Base-by-base conservation (phyloP, 495 filamentous ascomycete genomes). In the Clohesyomyces aquaticus region DNA sequence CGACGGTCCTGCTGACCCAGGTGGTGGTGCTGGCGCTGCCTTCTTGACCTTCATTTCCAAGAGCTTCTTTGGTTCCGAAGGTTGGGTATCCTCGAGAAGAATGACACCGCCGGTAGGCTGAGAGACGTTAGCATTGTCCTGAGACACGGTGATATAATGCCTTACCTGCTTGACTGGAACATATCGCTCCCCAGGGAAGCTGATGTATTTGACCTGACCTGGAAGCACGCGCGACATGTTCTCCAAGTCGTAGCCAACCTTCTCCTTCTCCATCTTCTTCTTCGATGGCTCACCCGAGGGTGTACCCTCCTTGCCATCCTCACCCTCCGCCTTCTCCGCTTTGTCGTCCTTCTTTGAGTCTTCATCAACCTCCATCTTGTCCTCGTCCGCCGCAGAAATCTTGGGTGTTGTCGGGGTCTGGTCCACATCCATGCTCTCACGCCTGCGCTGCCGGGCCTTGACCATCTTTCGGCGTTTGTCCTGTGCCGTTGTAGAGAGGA, bases 141-240 rank as follows among this genome's bases (percentile, higher is more conserved):
- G n/a, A 19, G 6, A 12, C 9, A 19, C 18, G 18, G 4, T 6
- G 3, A 32, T 21, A 2, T 10, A 6, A 41, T 56, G 67, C 77
- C 83, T 73, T 79, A 94, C 91, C 81, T 95, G 91, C 80, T 98
- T 98, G 51, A 97, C 93, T 27, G 95, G 93, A 81, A 90, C 88
- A 74, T 96, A 98, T 58, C 95, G 85, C 14, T 85, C 85, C 66
- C 89, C 85, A 29, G 81, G 79, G 82, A 98, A 96, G 72, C 84
- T 95, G 72, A 98, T 92, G 73, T 91, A 97, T 77, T 93, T 96
- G 70, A 96, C 82, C 79, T 99, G 95, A 56, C 85, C 88, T 1
- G 93, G 95, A 21, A 99, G 82, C 28, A 98, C 93, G 58, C 95
- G 82, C 29, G 90, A 93, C 91, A 99, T 92, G 79, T 99, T 99